Base-by-base conservation (phyloP, 176 grass and related monocot species). In the Phragmites australis region DNA sequence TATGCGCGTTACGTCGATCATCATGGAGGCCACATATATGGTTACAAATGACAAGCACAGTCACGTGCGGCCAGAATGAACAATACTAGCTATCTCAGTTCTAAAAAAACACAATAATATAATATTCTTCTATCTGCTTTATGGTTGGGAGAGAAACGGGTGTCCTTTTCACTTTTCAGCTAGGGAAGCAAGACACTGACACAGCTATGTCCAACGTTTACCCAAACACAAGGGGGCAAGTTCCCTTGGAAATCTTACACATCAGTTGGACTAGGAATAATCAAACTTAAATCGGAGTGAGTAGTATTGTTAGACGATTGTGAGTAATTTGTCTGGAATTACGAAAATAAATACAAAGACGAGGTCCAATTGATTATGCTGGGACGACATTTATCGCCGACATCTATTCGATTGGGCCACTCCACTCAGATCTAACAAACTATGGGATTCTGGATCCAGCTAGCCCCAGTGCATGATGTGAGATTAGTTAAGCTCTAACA, bases 11-110 rank as follows among this genome's bases (percentile, higher is more conserved):
- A 6, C 48, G 18, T 75, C 58, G 1, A 59, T 6, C 2, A 0
- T 43, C 48, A 66, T 25, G 71, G 70, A 74, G 17, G 47, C 46
- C 71, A 45, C 26, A 13, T n/a, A 37, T 16, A 64, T 45, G 30
- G 31, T 42, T 56, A 41, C 10, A 63, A 65, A 6, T 44, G 47
- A 83, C 81, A 46, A 18, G 56, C 71, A 83, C 61, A 23, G 25
- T 37, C 37, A 55, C 34, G 47, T 66, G 70, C 53, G 16, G 23
- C 5, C 1, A 32, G 8, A 37, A 4, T 19, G 8, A 39, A 39
- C 31, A 19, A 14, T 39, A 8, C 9, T 17, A 17, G n/a, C n/a
- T n/a, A n/a, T n/a, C n/a, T n/a, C n/a, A n/a, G n/a, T n/a, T n/a
- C n/a, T n/a, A n/a, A n/a, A n/a, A n/a, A n/a, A n/a, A n/a, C n/a